Base-by-base conservation (phyloP, 176 grass and related monocot species). In the Rhynchospora breviuscula region DNA sequence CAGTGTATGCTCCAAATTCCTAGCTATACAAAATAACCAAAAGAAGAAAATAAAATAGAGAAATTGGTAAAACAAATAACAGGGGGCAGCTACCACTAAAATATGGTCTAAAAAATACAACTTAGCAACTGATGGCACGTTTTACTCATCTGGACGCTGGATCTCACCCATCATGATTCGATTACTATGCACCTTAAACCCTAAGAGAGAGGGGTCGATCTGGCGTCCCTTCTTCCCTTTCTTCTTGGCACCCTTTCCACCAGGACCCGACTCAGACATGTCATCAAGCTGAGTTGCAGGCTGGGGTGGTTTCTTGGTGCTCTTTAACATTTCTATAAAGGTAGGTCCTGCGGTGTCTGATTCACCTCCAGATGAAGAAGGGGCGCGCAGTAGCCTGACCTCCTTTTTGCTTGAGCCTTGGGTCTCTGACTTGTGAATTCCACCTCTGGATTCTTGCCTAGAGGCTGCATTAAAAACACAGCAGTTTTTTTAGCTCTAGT, bases 81-180 rank as follows among this genome's bases (percentile, higher is more conserved):
- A 87, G 89, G 87, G 70, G 67, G 89, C 46, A 64, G 81, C 68
- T 17, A 15, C 70, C 58, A 85, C 82, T 85, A 81, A 79, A 82
- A 84, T 21, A 90, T 60, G 82, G 80, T 78, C 67, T 60, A 68
- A 40, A 40, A 86, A 84, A 89, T 91, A 87, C 81, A 92, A 45
- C 88, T 25, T 75, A 79, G 29, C 17, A 40, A 17, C 8, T 11
- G 1, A 51, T 75, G 45, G 54, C n/a, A 76, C 11, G 48, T 9
- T 31, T 40, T 85, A 62, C 67, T 99, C 97, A 52, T 95, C 93
- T 10, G 82, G 90, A 52, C 97, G 91, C 62, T 96, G 89, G 76
- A 99, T 99, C 89, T 99, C 93, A 8, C 97, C 97, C 97, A 95
- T 99, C 93, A 99, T 89, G 66, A 96, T 96, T 75, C 97, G 89